Evolutionary conservation across 768 basidiomycete species (phyloP).

Genomic region (Boletus vinaceobasis): DNA sequence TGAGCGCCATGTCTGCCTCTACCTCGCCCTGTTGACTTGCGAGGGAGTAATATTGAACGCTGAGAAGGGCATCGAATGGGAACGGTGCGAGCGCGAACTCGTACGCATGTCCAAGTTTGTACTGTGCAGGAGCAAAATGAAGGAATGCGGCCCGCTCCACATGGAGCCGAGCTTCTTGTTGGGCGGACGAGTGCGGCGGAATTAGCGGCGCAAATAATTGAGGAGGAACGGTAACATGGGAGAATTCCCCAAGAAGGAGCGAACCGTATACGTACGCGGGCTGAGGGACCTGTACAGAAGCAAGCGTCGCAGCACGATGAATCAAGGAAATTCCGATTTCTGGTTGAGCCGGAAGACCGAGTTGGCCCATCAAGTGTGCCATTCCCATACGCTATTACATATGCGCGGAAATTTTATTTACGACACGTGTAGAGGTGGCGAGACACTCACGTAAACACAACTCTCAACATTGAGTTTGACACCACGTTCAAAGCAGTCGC

Average conservation of each 20-base stretch:
- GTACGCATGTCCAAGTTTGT: conserved; percentile 89
- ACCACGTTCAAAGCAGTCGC: conserved; percentile 85
- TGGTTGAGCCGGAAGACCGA: conserved; percentile 55
- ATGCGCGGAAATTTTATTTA: conserved; percentile 5
- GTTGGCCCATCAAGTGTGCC: conserved; percentile 88
- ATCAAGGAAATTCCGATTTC: conserved; percentile 67
- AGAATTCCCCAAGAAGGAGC: conserved; percentile 79
- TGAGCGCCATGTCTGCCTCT: conserved; percentile 95
- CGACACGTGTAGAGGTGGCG: not conserved
- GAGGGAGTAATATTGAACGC: conserved; percentile 85
- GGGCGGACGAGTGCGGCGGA: conserved; percentile 44
- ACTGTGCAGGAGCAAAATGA: conserved; percentile 81
- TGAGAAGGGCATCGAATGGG: conserved; percentile 83
- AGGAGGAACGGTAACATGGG: conserved; percentile 53
- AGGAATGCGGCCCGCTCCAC: conserved; percentile 86
- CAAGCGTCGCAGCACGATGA: conserved; percentile 69
- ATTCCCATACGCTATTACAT: conserved; percentile 77
- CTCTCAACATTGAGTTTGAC: conserved; percentile 69
- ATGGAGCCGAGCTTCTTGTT: conserved; percentile 66
- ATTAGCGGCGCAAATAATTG: conserved; percentile 54
- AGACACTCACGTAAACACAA: conserved; percentile 68
- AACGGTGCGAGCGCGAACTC: conserved; percentile 87
- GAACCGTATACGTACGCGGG: conserved; percentile 89
- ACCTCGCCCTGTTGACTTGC: conserved; percentile 83
- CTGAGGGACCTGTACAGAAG: conserved; percentile 75